Base-by-base conservation (phyloP, 1,139 yeast species). In the Hemisphaericaspora xylofermentans region DNA sequence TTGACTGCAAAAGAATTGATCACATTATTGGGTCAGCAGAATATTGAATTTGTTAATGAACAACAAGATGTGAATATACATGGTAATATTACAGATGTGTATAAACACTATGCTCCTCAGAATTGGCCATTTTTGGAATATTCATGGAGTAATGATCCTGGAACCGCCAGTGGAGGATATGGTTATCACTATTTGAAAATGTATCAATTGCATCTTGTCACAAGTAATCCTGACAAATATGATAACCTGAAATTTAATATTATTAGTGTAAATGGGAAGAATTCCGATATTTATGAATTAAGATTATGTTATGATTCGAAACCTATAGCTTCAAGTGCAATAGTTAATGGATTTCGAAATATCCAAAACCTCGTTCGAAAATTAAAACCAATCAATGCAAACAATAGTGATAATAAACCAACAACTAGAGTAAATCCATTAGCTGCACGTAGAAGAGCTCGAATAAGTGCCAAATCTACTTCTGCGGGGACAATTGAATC, bases 121-220 rank as follows among this genome's bases (percentile, higher is more conserved):
- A 55, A 63, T 29, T 84, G 91, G 91, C 88, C 84, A 8, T 60
- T 58, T 48, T 66, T 71, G 6, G 63, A 65, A 22, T 66, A 75
- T 44, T 71, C 84, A 27, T 88, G 96, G 96, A 61, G 76, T 15
- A 82, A 81, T 39, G 88, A 88, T 55, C 64, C 67, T 4, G 98
- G 97, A 0, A 82, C 87, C n/a, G 64, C 84, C 3, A 86, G 96
- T 1, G 98, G 98, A 2, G 98, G 98, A 0, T 93, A 86, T 60
- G 88, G 87, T 2, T 71, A 68, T 52, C 80, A 80, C 48, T 85
- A 84, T 55, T 60, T 84, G 37, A 53, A 60, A 17, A 58, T 71
- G 27, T 57, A 68, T 46, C 71, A 66, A 47, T 46, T 52, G 17
- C 62, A 69, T 24, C 49, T 71, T 25, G 42, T 60, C 2, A 30